Evolutionary conservation across 2,329 filamentous ascomycete species (phyloP), one percentile per base, ranked within the genome.

Genomic region (Venturia effusa): DNA sequence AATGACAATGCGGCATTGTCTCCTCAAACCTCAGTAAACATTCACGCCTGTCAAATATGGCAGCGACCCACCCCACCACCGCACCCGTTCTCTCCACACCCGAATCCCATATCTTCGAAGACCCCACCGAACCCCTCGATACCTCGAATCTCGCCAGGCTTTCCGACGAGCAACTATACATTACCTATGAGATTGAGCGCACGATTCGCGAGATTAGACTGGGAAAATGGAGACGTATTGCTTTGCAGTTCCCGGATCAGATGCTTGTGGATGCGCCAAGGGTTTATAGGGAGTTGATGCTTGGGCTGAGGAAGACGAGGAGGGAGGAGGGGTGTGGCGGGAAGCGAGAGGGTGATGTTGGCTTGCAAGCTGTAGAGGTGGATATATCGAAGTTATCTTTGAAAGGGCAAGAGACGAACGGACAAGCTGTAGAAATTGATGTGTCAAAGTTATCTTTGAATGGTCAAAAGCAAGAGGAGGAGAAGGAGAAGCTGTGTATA

Each of bases 181-280:
- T 86, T 48, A 87, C 89, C 60, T 99, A 97, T 78, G 94, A 99
- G 75, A 88, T 97, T 68, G 81, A 83, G 65, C 84, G 90, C 64
- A 97, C 94, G 0, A 83, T 91, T 60, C 75, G 78, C 41, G 90
- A 96, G 74, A 88, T 99, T 59, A 80, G 80, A n/a, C 75, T 80
- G 5, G 88, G 85, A 54, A 81, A 81, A 73, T 96, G 90, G 83
- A 83, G 78, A 67, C 84, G 88, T 61, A 84, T 99, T 39, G 94
- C 92, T 0, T 78, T 99, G n/a, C 94, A 99, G 73, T 97, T 99
- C 69, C 93, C 94, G 0, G 94, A 99, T 76, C 82, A 88, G 34
- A 96, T 97, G 90, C 83, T 99, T 0, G 80, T 84, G 0, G 92
- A 99, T 80, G 90, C 90, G 10, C 88, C 91, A 5, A 82, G 88